Conservation (phyloP, 78 protist genomes). For the Protostelium mycophagum region DNA sequence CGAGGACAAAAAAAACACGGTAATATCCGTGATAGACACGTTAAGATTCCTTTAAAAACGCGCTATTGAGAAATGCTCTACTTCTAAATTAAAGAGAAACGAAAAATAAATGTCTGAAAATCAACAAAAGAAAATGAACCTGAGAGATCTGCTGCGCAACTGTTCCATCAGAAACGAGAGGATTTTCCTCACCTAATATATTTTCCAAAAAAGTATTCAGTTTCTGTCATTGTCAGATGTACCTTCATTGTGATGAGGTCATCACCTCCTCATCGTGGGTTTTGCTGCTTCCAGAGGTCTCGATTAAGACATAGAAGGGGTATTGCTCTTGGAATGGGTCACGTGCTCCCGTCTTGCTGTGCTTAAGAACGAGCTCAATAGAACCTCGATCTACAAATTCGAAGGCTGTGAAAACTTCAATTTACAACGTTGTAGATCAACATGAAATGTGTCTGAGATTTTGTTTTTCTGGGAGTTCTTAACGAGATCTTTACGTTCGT, state of each 20-base stretch:
- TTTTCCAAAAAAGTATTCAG: slow-evolving; percentile 42
- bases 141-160: slow-evolving; percentile 48
- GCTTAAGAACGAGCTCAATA: slow-evolving; percentile 46
- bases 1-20: too few species aligned
- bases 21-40: too few species aligned
- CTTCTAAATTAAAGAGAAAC: too few species aligned
- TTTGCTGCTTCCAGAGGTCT: slow-evolving; percentile 78
- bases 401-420: slow-evolving; percentile 56
- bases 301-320: slow-evolving; percentile 82
- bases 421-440: too few species aligned
- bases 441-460: too few species aligned
- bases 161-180: slow-evolving; percentile 23
- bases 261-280: slow-evolving; percentile 69
- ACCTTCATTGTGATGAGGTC: neutral
- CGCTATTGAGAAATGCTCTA: too few species aligned
- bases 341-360: slow-evolving; percentile 15
- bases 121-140: neutral
- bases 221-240: slow-evolving; percentile 8
- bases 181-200: slow-evolving; percentile 10
- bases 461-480: too few species aligned
- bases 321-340: slow-evolving; percentile 43
- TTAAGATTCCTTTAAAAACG: too few species aligned
- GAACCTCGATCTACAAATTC: slow-evolving; percentile 76
- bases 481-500: too few species aligned
- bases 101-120: too few species aligned